A percentile compares a stretch with the other conserved stretches of the same genome.
Conservation (phyloP, 2,329 filamentous ascomycete genomes). For the Drechslerella stenobrocha region DNA sequence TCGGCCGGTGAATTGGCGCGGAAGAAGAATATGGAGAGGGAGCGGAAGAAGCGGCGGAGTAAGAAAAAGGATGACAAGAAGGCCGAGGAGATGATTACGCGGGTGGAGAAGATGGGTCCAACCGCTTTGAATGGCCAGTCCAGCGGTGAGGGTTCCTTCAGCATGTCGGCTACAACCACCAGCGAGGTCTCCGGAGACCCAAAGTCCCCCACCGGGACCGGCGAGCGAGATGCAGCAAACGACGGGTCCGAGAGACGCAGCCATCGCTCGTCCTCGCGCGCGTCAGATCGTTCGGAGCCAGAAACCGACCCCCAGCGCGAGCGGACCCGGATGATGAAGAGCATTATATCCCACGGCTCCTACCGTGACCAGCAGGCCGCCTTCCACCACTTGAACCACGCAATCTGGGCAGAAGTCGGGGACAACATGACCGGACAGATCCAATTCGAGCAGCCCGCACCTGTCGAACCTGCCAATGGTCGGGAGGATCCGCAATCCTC, state of each 20-base stretch:
- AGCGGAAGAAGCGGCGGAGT: background rate
- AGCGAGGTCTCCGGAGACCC: constrained; percentile 14
- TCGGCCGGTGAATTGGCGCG: constrained; percentile 30
- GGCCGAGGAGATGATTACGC: background rate
- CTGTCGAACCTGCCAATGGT: too few species aligned
- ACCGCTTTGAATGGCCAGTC: too few species aligned
- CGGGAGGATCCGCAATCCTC: too few species aligned
- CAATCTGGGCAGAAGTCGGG: constrained; percentile 37
- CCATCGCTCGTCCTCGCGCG: background rate
- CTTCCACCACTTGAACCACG: constrained; percentile 23
- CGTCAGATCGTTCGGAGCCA: constrained; percentile 1
- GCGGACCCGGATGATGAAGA: constrained; percentile 16
- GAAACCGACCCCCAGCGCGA: constrained; percentile 9
- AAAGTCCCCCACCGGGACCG: background rate
- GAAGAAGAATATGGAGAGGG: constrained; percentile 11
- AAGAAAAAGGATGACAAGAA: constrained; percentile 15
- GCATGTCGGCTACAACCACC: background rate
- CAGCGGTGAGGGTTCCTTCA: constrained; percentile 15
- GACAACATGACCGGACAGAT: constrained; percentile 23
- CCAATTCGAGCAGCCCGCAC: constrained; percentile 13
- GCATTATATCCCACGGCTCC: constrained; percentile 26
- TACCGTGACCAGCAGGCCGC: constrained; percentile 37
- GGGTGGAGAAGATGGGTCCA: background rate
- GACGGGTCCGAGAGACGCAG: constrained; percentile 5
- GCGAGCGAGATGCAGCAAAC: background rate